A percentile compares a stretch with the other conserved stretches of the same genome.
Evolutionary conservation across 1,139 yeast species (phyloP).

Genomic region (Yamadazyma triangularis): DNA sequence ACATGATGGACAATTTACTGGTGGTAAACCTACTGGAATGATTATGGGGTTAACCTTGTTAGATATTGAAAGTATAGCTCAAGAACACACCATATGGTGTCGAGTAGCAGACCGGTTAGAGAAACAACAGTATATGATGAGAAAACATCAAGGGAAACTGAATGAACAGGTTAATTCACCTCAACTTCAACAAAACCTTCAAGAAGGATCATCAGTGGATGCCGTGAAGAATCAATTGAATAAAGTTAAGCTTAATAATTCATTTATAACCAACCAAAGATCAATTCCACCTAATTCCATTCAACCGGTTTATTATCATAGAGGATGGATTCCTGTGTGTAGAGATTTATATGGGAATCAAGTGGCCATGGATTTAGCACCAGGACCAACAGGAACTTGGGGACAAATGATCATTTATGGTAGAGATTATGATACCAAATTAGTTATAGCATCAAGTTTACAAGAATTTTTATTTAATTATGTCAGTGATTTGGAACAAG

Average conservation of each 20-base stretch:
- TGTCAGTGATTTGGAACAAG: conserved; percentile 50
- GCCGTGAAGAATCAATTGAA: conserved; percentile 8
- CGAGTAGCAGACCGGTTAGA: conserved; percentile 56
- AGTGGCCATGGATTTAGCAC: conserved; percentile 58
- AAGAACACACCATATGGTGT: conserved; percentile 71
- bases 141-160: conserved; percentile 24
- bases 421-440: conserved; percentile 59
- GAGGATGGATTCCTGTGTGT: conserved; percentile 58
- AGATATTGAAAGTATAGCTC: conserved; percentile 66
- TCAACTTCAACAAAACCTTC: conserved; percentile 11
- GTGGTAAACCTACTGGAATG: conserved; percentile 73
- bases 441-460: conserved; percentile 54
- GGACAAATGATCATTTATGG: conserved; percentile 65
- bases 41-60: conserved; percentile 67
- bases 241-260: conserved; percentile 15
- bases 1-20: conserved; percentile 80
- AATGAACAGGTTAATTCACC: conserved; percentile 22
- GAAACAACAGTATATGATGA: conserved; percentile 31
- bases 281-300: conserved; percentile 56
- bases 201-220: conserved; percentile 14
- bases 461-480: conserved; percentile 49
- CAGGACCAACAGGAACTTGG: conserved; percentile 56
- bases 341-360: conserved; percentile 59
- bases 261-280: conserved; percentile 46
- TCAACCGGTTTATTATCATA: conserved; percentile 52